These are phyloP conservation scores for Gossypium schwendimanii DNA, from an alignment of 441 rosid species.

Conservation along the genomic window DNA sequence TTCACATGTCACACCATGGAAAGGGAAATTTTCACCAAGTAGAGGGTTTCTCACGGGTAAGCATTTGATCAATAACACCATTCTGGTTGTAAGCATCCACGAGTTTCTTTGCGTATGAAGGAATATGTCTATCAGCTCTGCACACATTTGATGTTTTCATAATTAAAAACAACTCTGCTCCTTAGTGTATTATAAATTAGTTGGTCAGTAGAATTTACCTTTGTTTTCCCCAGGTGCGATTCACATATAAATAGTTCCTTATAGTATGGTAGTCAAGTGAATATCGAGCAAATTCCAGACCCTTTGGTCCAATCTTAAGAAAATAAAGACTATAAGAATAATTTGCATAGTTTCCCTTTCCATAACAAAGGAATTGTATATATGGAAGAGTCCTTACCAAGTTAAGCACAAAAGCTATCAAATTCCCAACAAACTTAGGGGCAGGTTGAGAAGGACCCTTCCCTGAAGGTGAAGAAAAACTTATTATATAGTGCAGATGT, in stretches of 20 bases:
- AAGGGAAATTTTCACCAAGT: neutral
- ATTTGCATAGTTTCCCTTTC: conserved; percentile 4
- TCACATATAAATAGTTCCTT: conserved; percentile 70
- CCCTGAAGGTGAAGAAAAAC: conserved; percentile 34
- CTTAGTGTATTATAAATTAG: neutral
- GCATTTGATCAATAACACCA: conserved; percentile 68
- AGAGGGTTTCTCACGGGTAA: conserved; percentile 23
- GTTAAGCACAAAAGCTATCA: conserved; percentile 68
- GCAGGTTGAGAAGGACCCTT: conserved; percentile 89
- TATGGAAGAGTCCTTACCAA: conserved; percentile 44
- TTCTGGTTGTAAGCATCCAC: conserved; percentile 73
- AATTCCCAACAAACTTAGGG: conserved; percentile 68
- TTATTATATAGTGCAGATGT: neutral
- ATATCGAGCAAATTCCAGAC: conserved; percentile 91
- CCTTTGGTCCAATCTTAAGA: conserved; percentile 85
- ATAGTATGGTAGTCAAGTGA: conserved; percentile 93
- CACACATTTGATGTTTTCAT: conserved; percentile 14
- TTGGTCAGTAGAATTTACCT: conserved; percentile 37
- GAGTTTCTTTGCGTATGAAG: conserved; percentile 75
- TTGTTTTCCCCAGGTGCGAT: conserved; percentile 78
- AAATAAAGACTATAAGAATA: conserved; percentile 17
- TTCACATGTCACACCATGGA: neutral
- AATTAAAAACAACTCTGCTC: neutral
- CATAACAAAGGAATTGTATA: neutral
- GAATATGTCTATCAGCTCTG: conserved; percentile 76